Evolutionary conservation across 371 early-diverging fungal species (phyloP), one percentile per base, ranked within the genome.

Genomic region (Rhizopus sp.): DNA sequence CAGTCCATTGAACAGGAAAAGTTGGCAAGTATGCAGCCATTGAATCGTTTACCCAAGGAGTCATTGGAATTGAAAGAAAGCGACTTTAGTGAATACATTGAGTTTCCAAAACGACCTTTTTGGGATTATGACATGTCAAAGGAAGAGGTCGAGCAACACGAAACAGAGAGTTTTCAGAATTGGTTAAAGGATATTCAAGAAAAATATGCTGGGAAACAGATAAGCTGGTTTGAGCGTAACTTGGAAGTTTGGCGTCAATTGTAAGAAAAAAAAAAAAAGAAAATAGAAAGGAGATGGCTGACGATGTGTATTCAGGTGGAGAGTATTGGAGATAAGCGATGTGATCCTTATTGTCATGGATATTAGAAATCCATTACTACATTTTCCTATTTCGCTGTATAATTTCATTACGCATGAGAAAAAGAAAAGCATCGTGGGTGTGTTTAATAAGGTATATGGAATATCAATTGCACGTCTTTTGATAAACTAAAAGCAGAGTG

Each of bases 221-320:
- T 91, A 30, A 85, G 88, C 58, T 89, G 87, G 63, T 98, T 93
- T 80, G 99, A 98, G 68, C 87, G 89, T 56, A 98, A 98, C 63
- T 71, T 98, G 49, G 95, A 98, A 73, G 90, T 89, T 12, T 92
- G 96, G 96, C 82, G 95, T 23, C 97, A 96, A 70, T 70, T 98
- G 78, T 86, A 79, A 68, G 81, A 16, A 31, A 30, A 34, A 16
- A 5, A 29, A n/a, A n/a, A n/a, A 35, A 16, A 12, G 16, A 30
- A 23, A 13, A n/a, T 12, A 10, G 10, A 59, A 10, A n/a, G 1
- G 17, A 13, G 10, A 29, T 38, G 29, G 57, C 16, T 55, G 7
- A 17, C 29, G 54, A 9, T n/a, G n/a, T n/a, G 8, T 39, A 7
- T 9, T 15, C 56, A 84, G 82, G 45, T 92, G 92, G 92, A 69